A percentile compares a stretch with the other conserved stretches of the same genome.
These are phyloP conservation scores for Lipomyces orientalis DNA, from an alignment of 805 yeast genomes.

Conservation along the genomic window DNA sequence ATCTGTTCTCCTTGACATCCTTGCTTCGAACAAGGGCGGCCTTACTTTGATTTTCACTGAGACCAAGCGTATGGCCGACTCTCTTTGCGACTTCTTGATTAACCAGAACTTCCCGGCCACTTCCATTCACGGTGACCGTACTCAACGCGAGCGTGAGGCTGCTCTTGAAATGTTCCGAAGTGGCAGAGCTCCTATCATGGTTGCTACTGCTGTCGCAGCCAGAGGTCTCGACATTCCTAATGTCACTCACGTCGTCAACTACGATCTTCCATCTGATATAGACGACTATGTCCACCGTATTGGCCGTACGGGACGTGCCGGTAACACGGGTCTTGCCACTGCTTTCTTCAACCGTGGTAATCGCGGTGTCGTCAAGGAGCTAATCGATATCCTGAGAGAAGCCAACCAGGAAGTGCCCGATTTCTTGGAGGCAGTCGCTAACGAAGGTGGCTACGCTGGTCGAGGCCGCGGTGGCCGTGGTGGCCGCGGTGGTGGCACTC, in stretches of 20 bases:
- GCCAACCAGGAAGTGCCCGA: constrained; percentile 98
- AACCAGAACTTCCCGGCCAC: constrained; percentile 94
- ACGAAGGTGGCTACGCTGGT: constrained; percentile 72
- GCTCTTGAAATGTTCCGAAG: constrained; percentile 92
- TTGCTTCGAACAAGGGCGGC: constrained; percentile 77
- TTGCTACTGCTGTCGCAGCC: constrained; percentile 99
- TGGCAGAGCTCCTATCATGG: constrained; percentile 91
- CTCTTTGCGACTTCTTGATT: constrained; percentile 87
- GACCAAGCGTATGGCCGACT: constrained; percentile 98
- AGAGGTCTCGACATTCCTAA: constrained; percentile 99
- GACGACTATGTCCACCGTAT: constrained; percentile 99
- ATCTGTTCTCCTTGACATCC: constrained; percentile 84
- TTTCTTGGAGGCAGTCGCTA: constrained; percentile 77
- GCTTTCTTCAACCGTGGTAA: constrained; percentile 98
- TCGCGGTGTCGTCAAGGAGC: constrained; percentile 84
- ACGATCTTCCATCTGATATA: constrained; percentile 93
- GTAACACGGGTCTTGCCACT: constrained; percentile 97
- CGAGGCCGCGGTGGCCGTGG: constrained; percentile 52
- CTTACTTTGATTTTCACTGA: constrained; percentile 95
- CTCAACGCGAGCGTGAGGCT: constrained; percentile 96
- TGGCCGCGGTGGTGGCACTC: constrained; percentile 48
- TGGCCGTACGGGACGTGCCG: constrained; percentile 99
- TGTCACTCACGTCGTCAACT: constrained; percentile 96
- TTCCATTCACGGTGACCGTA: constrained; percentile 98
- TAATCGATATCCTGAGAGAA: constrained; percentile 84